Base-by-base conservation (phyloP, 129 eudicot species). In the Silybum marianum region DNA sequence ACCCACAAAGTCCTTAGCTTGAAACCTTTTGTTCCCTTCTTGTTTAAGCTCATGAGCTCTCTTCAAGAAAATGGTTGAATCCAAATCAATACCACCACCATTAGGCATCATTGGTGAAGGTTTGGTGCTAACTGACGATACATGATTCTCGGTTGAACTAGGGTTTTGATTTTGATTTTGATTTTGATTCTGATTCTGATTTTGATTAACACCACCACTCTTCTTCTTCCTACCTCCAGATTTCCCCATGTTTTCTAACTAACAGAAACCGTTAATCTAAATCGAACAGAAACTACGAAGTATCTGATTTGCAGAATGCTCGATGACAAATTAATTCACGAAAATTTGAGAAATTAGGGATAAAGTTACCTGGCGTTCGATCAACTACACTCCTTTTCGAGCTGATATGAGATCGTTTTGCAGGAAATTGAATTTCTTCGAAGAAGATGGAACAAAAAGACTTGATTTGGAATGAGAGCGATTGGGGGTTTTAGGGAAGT, bases 1-100 rank as follows among this genome's bases (percentile, higher is more conserved):
- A 81, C 91, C 97, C 14, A 76, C 93, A 78, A 85, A 95, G 74
- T 95, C 99, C 84, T 88, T 88, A 12, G 77, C 85, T 87, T 92
- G 99, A 87, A 95, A 95, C 86, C 89, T 86, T 46, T 74, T 89
- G 75, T 95, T 95, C n/a, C 99, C 97, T 71, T 90, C 99, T 78
- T 92, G 97, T 85, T 95, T 95, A 72, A 95, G 88, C 77, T 92
- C 99, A 75, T 92, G 88, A 22, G 99, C 99, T 86, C 94, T 89
- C 81, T 91, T 92, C 89, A 95, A 77, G 75, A 92, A 87, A 80
- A 92, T 77, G 0, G 97, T 76, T 5, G 94, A 70, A 74, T 92
- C 93, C 88, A 89, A 85, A 82, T 86, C 92, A 73, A 89, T 71
- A 65, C 83, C 63, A 74, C 72, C 73, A 82, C 93, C 91, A 85